phyloP scores from a whole-genome alignment of 768 basidiomycete genomes.

The Cystofilobasidium macerans region DNA sequence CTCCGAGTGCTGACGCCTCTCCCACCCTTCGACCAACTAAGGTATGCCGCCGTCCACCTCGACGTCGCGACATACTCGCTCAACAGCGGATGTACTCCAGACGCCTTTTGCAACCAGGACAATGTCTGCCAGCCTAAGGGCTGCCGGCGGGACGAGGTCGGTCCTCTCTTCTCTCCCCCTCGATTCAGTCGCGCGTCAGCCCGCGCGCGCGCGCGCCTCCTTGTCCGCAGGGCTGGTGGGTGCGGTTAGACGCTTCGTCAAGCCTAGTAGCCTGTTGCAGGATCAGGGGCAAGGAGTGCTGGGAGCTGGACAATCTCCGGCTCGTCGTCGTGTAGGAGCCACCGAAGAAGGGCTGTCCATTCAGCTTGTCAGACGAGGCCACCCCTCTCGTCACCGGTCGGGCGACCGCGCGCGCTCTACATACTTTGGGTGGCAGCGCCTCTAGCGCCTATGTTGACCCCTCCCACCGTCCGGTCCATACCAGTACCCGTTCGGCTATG shows the following conservation, averaged over 20 bases:
- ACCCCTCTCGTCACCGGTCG: too few species aligned
- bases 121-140: slow-evolving; percentile 18
- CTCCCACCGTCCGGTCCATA: neutral
- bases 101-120: slow-evolving; percentile 18
- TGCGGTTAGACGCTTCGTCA: too few species aligned
- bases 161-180: neutral
- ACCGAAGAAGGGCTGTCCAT: too few species aligned
- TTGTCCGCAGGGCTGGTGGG: too few species aligned
- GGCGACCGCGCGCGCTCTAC: too few species aligned
- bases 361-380: too few species aligned
- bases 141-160: slow-evolving; percentile 24
- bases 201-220: neutral
- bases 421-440: too few species aligned
- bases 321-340: too few species aligned
- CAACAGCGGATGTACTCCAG: slow-evolving; percentile 15
- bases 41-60: slow-evolving; percentile 20
- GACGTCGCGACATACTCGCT: slow-evolving; percentile 15
- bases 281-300: too few species aligned
- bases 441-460: neutral
- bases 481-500: slow-evolving; percentile 23
- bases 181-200: neutral
- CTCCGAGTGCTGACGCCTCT: neutral
- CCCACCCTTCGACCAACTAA: neutral
- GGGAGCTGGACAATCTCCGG: too few species aligned
- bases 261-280: too few species aligned